Percentiles rank a stretch among this genome's conserved stretches.
Evolutionary conservation across 1,139 yeast species (phyloP).

Genomic region (Geotrichum siamense): DNA sequence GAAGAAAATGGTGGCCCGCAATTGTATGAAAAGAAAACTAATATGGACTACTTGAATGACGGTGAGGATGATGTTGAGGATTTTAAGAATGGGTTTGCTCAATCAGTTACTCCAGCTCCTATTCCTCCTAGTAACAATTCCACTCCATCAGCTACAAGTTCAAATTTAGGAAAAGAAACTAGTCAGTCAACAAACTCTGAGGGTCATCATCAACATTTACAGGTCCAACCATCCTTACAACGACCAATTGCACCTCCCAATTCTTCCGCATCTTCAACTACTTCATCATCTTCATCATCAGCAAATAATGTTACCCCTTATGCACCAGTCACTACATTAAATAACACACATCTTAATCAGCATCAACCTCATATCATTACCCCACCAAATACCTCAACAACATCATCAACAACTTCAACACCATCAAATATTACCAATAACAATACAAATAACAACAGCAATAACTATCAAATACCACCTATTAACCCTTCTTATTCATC

Average conservation of each 20-base stretch:
- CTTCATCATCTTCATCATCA: neutral
- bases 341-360: slow-evolving; percentile 2
- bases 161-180: slow-evolving; percentile 15
- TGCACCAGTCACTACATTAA: neutral
- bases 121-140: slow-evolving; percentile 13
- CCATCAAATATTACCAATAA: slow-evolving; percentile 2
- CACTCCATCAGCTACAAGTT: slow-evolving; percentile 16
- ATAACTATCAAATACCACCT: slow-evolving; percentile 5
- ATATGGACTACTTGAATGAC: slow-evolving; percentile 1
- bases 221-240: neutral
- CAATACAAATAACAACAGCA: no score
- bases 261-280: neutral
- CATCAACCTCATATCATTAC: slow-evolving; percentile 8
- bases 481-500: slow-evolving; percentile 8
- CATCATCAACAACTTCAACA: slow-evolving; percentile 13
- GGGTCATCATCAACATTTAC: neutral
- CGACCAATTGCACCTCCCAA: neutral
- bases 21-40: slow-evolving; percentile 4
- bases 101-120: slow-evolving; percentile 10
- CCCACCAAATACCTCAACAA: slow-evolving; percentile 4
- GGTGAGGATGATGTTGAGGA: slow-evolving; percentile 3
- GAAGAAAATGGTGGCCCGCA: slow-evolving; percentile 3
- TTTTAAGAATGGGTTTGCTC: slow-evolving; percentile 2
- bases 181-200: neutral
- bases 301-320: no score